A percentile compares a stretch with the other conserved stretches of the same genome.
Evolutionary conservation across 129 eudicot genomes (phyloP).

Genomic region (Sambucus nigra): DNA sequence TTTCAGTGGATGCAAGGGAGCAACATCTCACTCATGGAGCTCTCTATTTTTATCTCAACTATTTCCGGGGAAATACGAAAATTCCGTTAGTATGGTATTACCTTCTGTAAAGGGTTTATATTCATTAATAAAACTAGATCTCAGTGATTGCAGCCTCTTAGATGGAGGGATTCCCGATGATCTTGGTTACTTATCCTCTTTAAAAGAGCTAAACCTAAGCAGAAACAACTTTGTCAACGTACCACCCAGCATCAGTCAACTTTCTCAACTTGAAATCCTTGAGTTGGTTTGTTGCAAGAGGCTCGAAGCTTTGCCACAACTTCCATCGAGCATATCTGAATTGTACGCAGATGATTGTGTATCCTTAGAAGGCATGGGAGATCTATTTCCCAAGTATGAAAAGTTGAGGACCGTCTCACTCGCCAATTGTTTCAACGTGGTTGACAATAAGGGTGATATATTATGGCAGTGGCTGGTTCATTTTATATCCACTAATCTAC

Average conservation of each 20-base stretch:
- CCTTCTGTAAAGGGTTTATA: conserved; percentile 23
- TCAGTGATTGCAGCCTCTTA: conserved; percentile 23
- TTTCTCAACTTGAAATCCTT: conserved; percentile 25
- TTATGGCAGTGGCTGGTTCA: neutral
- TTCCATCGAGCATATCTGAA: conserved; percentile 24
- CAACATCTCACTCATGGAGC: conserved; percentile 9
- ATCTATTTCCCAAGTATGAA: neutral
- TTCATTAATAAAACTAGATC: conserved; percentile 16
- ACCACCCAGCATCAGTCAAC: conserved; percentile 18
- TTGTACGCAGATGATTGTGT: neutral
- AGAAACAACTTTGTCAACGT: conserved; percentile 24
- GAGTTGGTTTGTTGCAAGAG: conserved; percentile 35
- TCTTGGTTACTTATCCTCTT: conserved; percentile 16
- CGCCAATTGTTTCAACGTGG: neutral
- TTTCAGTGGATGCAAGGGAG: conserved; percentile 6
- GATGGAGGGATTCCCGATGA: conserved; percentile 5
- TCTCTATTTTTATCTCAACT: conserved; percentile 8
- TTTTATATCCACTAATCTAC: no score
- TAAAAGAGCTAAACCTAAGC: conserved; percentile 28
- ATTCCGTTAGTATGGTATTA: conserved; percentile 11
- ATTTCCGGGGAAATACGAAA: neutral
- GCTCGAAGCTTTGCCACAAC: conserved; percentile 30
- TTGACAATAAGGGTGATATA: neutral
- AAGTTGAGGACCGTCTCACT: neutral
- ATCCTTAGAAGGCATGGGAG: neutral